Base-by-base conservation (phyloP, 352 stramenopile genomes). In the Sclerospora graminicola region DNA sequence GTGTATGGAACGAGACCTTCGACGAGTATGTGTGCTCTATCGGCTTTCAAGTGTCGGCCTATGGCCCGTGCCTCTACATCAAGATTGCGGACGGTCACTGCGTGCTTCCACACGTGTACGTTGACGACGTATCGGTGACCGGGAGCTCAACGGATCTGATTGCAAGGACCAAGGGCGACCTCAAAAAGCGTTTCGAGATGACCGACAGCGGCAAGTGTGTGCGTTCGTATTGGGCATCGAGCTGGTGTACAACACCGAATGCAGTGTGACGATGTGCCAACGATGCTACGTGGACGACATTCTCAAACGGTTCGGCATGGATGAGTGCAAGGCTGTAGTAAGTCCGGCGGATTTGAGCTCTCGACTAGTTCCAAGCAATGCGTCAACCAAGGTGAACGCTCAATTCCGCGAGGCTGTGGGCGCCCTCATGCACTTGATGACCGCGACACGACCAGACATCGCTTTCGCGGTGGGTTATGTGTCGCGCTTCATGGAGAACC, bases 161-260 rank as follows among this genome's bases (percentile, higher is more conserved):
- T 20, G 30, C 20, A 55, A 57, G n/a, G n/a, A n/a, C n/a, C n/a
- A n/a, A n/a, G 44, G 19, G 35, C 15, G 19, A 56, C 2, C 34
- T 66, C 20, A 66, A 49, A 28, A 30, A 31, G 8, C 30, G 38
- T 2, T 59, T 63, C 28, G 44, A 54, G 39, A 57, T 57, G 48
- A 54, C 46, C 8, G 54, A 63, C 26, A 51, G 47, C 18, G 54
- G 54, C 44, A 54, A 54, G 28, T 63, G 44, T n/a, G n/a, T 34
- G 14, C 23, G 0, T 63, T 58, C 37, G 35, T 63, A 1, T 39
- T 63, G 2, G 40, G 39, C 2, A 58, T 58, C 10, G 42, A 57
- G 26, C 2, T 57, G 8, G 15, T 57, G 1, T 32, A 60, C 24
- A 21, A 20, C 21, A 5, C 20, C 2, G 41, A 61, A 26, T 26